phyloP scores from a whole-genome alignment of 73 alveolate genomes.

The Tetrahymena thermophila region DNA sequence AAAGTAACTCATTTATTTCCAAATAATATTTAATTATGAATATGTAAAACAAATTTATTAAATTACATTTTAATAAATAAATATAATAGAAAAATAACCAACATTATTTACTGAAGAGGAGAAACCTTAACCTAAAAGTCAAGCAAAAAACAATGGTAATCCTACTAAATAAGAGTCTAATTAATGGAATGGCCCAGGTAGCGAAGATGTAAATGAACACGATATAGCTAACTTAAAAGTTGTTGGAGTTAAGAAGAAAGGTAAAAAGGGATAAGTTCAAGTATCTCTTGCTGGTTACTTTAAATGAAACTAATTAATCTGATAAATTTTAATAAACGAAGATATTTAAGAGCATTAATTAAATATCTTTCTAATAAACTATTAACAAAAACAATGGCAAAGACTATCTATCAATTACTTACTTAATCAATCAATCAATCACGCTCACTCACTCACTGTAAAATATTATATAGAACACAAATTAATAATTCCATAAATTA shows the following conservation, averaged over 20 bases:
- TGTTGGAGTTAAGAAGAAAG: neutral
- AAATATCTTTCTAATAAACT: neutral
- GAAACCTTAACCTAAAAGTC: neutral
- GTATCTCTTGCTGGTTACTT: neutral
- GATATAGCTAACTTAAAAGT: neutral
- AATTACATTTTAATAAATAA: neutral
- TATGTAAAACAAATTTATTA: no score
- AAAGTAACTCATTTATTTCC: neutral
- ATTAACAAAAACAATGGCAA: no score
- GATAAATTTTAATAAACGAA: neutral
- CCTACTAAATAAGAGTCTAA: neutral
- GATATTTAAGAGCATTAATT: neutral
- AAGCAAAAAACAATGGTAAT: neutral
- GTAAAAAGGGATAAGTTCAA: neutral
- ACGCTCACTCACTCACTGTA: no score
- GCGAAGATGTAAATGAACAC: neutral
- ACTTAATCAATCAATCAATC: no score
- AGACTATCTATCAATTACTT: no score
- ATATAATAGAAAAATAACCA: neutral
- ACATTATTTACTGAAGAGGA: neutral
- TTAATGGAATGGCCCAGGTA: neutral
- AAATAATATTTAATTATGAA: neutral
- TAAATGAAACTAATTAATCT: neutral
- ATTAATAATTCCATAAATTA: no score
- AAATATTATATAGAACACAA: no score